These are phyloP conservation scores for Ramaria sp. DNA, from an alignment of 768 basidiomycete species.

Conservation along the genomic window DNA sequence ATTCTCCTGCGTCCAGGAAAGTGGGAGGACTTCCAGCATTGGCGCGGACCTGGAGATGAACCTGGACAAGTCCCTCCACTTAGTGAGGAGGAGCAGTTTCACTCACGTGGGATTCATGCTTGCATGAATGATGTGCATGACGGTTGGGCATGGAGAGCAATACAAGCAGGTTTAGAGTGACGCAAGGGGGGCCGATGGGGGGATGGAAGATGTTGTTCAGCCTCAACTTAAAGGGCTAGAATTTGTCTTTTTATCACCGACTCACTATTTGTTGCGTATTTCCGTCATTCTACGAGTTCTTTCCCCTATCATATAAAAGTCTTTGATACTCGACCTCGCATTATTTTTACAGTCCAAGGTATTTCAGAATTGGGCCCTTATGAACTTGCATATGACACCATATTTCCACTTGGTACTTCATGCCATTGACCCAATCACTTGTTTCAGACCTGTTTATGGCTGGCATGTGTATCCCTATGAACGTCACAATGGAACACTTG, in stretches of 20 bases:
- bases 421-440: conserved; percentile 6
- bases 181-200: conserved; percentile 10
- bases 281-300: too few species aligned
- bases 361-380: too few species aligned
- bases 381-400: conserved; percentile 8
- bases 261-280: too few species aligned
- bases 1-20: conserved; percentile 17
- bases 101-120: conserved; percentile 7
- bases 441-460: conserved; percentile 10
- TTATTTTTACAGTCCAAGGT: too few species aligned
- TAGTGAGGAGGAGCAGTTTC: conserved; percentile 1
- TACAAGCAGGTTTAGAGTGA: conserved; percentile 16
- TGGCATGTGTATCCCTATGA: conserved; percentile 14
- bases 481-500: conserved; percentile 14
- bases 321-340: too few species aligned
- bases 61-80: conserved; percentile 11
- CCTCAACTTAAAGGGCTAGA: too few species aligned
- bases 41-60: conserved; percentile 14
- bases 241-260: too few species aligned
- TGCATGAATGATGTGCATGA: conserved; percentile 18
- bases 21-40: conserved; percentile 17
- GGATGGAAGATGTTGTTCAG: conserved; percentile 16
- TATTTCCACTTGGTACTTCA: conserved; percentile 11
- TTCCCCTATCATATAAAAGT: too few species aligned
- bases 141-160: conserved; percentile 18